Evolutionary conservation across 2,329 filamentous ascomycete species (phyloP), one percentile per base, ranked within the genome.

Genomic region (Dactylonectria macrodidyma): DNA sequence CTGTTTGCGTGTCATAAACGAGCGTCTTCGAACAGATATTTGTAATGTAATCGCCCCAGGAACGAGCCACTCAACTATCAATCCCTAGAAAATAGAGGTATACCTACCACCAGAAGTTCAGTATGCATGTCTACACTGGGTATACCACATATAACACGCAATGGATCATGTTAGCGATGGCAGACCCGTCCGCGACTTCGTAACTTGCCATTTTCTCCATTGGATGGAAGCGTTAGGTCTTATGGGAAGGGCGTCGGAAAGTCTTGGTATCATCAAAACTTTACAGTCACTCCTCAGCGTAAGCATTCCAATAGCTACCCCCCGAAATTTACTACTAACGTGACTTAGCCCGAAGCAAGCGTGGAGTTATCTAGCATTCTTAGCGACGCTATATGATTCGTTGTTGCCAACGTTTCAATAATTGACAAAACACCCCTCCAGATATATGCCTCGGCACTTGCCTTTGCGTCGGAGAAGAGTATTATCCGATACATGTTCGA

Each of bases 101-200:
- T 65, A 34, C 50, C 34, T 83, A 30, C 73, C 78, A 7, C 24
- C 73, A 8, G 75, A 79, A 12, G 33, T 83, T 10, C 77, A 77
- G 62, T 86, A 85, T 74, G 81, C 81, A 10, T 84, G 81, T 72
- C 72, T 74, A 2, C 83, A 84, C 68, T 85, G 79, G 72, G 60
- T 65, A 4, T 19, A 80, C 41, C 81, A 84, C 73, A 44, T 75
- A 22, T 66, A 75, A 59, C 47, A 76, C 19, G 77, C 76, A 66
- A 70, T 67, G 52, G 50, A 58, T 55, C 69, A 67, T 50, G 75
- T 79, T 66, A 65, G 68, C 63, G 77, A 81, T 68, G 62, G 71
- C 41, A 76, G 78, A 50, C 12, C 63, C 12, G 77, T 77, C 12
- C 67, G 82, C 61, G 6, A 60, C 3, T 85, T 85, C 71, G 70